phyloP scores from a whole-genome alignment of 805 yeast species.

The Yarrowia sp. region DNA sequence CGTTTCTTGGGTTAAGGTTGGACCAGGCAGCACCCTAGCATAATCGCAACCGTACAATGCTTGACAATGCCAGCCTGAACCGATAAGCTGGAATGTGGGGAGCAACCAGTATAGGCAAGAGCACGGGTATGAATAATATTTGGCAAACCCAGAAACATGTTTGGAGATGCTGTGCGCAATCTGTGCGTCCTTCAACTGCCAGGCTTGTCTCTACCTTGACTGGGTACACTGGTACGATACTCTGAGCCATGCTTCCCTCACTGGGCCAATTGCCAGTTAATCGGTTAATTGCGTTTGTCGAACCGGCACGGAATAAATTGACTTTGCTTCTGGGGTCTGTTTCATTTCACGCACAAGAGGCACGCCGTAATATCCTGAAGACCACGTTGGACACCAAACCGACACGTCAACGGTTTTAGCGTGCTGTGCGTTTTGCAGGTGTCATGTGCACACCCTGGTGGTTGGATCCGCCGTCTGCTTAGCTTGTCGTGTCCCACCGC shows the following conservation, averaged over 20 bases:
- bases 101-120: not conserved
- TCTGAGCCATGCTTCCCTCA: too few species aligned
- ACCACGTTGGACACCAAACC: not conserved
- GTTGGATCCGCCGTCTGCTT: too few species aligned
- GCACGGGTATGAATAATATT: not conserved
- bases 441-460: too few species aligned
- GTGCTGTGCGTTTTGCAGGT: too few species aligned
- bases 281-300: too few species aligned
- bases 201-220: too few species aligned
- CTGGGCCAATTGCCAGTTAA: too few species aligned
- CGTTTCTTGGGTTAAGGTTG: not conserved
- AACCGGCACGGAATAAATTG: too few species aligned
- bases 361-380: too few species aligned
- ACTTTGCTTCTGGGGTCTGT: not conserved
- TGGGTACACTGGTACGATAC: too few species aligned
- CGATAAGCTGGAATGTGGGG: conserved; percentile 26
- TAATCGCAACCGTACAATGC: conserved; percentile 24
- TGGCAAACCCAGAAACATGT: not conserved
- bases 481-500: too few species aligned
- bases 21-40: conserved; percentile 17
- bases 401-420: not conserved
- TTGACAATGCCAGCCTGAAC: conserved; percentile 2
- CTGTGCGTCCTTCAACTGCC: not conserved
- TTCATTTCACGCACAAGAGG: not conserved
- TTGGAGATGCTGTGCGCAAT: not conserved